Evolutionary conservation across 208 protist genomes (phyloP), one percentile per base, ranked within the genome.

Genomic region (Leishmania martiniquensis): DNA sequence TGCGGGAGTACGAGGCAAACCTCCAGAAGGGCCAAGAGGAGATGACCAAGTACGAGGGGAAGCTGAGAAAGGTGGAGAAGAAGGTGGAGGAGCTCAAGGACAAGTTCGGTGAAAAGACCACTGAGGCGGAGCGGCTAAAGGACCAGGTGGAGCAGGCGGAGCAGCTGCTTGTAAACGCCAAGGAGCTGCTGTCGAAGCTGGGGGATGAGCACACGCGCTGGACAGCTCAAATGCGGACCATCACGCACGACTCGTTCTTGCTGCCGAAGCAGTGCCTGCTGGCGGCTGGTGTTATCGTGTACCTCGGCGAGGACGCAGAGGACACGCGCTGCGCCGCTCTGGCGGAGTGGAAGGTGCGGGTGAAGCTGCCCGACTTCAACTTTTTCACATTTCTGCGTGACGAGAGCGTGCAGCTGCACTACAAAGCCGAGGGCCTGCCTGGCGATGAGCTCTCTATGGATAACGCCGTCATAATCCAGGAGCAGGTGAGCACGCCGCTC

Each of bases 401-500:
- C 55, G 98, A 99, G 86, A 98, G 93, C 75, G 93, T 98, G 80
- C 90, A 98, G 80, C 88, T 99, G 62, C 87, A 92, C 70, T 99
- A 98, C 90, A 99, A 99, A 90, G 83, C 91, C 9, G 87, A 99
- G 82, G 98, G 98, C 15, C 88, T 99, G 25, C 97, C 97, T 1
- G 91, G 91, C 25, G 98, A 99, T 82, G 92, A 98, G 62, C 90
- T 99, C 34, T 99, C 97, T 4, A 94, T 99, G 88, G 98, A 99
- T 84, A 99, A 99, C 86, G 98, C 98, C n/a, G 91, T 99, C 45
- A 89, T 98, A 12, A 98, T 99, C 70, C 85, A 98, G 62, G 89
- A 98, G 74, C 89, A 97, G 72, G 87, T 95, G 32, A 80, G 77
- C 65, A 97, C 93, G 71, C 97, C 98, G 34, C 89, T 99, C 67